Base-by-base conservation (phyloP, 1,284 basidiomycete genomes). In the Cutaneotrichosporon sp. region DNA sequence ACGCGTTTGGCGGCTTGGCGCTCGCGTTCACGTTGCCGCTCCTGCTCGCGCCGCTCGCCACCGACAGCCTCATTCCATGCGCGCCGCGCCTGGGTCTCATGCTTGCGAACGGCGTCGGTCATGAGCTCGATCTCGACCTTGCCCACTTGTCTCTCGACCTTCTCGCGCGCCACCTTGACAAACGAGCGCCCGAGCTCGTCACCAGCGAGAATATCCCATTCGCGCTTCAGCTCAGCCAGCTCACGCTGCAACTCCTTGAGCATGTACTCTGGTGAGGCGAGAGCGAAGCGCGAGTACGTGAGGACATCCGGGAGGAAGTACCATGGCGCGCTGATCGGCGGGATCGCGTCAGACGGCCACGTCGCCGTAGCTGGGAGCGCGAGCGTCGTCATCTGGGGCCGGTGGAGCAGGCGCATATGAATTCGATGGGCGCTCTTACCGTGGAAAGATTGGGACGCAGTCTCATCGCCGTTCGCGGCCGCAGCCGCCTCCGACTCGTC, bases 251-350 rank as follows among this genome's bases (percentile, higher is more conserved):
- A 85, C 73, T 92, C 89, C 13, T 83, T 76, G 52, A 89, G 83
- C 68, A 97, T 85, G 74, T 95, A 90, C 7, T 87, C 84, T 0
- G 96, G 93, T 0, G 94, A 91, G 13, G 93, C 94, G 22, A 99
- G 87, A 91, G 98, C 97, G 81, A 98, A 97, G 72, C 92, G 95
- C 42, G 94, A 86, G 76, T 90, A 98, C 22, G 84, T 82, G 70
- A 90, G 88, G 31, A 97, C 91, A 74, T 98, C 93, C 0, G 95
- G 97, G 22, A 95, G 85, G 82, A 99, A 98, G 77, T 97, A 87
- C 84, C 95, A 98, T 8, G 96, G 95, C 0, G 93, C 91, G 1
- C 73, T 76, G 70, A 95, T 91, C 16, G 91, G 89, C 11, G 91
- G 89, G n/a, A 98, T 82, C 0, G 93, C 85, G 66, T 93, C 91